phyloP scores from a whole-genome alignment of 768 basidiomycete genomes.

The Suillus variegatus region DNA sequence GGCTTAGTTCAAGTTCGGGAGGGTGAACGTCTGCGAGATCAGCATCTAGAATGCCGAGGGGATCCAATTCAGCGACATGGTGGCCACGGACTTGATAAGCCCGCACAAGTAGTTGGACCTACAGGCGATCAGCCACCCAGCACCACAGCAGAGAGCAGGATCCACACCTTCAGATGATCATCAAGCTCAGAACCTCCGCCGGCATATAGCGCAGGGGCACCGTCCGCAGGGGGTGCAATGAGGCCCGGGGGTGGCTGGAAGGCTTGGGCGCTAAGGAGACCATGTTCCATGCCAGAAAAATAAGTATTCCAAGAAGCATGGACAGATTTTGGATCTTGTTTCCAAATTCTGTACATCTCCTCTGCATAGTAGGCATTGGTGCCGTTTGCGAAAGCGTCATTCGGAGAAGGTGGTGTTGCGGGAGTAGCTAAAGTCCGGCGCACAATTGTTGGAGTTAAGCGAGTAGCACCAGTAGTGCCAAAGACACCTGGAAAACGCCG shows the following conservation, averaged over 20 bases:
- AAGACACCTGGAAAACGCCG: conserved; percentile 35
- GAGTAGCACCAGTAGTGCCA: conserved; percentile 21
- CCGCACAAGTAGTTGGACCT: conserved; percentile 97
- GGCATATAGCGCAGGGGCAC: conserved; percentile 74
- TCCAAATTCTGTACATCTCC: conserved; percentile 95
- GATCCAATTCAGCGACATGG: conserved; percentile 94
- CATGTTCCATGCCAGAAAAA: conserved; percentile 91
- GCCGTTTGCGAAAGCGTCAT: conserved; percentile 90
- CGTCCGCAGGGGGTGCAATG: conserved; percentile 72
- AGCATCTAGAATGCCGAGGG: conserved; percentile 88
- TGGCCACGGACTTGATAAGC: conserved; percentile 99
- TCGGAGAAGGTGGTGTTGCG: conserved; percentile 62
- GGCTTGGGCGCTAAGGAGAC: conserved; percentile 74
- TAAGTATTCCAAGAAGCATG: conserved; percentile 95
- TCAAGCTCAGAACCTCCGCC: conserved; percentile 77
- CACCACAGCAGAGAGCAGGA: conserved; percentile 4
- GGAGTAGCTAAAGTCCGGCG: conserved; percentile 48
- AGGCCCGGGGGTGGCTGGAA: conserved; percentile 82
- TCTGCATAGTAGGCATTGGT: conserved; percentile 95
- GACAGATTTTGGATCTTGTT: conserved; percentile 86
- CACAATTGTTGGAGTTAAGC: conserved; percentile 18
- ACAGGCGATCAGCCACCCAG: conserved; percentile 10
- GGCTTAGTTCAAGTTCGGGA: conserved; percentile 90
- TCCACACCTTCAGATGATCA: conserved; percentile 87
- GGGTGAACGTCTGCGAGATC: conserved; percentile 81